Base-by-base conservation (phyloP, 495 filamentous ascomycete species). In the Aspergillus heteromorphus region DNA sequence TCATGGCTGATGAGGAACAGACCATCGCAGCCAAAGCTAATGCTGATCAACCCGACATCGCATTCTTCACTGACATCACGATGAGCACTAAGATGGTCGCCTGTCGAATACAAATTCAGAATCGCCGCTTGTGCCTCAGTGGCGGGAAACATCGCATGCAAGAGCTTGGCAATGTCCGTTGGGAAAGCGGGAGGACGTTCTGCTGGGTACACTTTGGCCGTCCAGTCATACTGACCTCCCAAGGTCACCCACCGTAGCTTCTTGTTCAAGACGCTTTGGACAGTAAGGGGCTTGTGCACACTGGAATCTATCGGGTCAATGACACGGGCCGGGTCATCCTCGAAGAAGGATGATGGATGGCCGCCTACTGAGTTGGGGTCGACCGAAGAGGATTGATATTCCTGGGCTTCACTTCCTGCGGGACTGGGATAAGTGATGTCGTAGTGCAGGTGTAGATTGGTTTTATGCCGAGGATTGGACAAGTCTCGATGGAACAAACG, bases 201-300 rank as follows among this genome's bases (percentile, higher is more conserved):
- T 2, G 67, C 61, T 0, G 91, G 90, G 65, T 97, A 96, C 23
- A 78, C 70, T 62, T 95, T 91, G 31, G 79, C 76, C 2, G 89
- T 92, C 92, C 92, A 96, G 69, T 97, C 87, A 70, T 97, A 96
- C 63, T 97, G 91, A 0, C 89, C 91, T 23, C 92, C 93, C 10
- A 97, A 78, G 6, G 92, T 96, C 13, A 95, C 80, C 93, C 92
- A 97, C 42, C 90, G 88, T 6, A 97, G 80, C 54, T 88, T 92
- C 56, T 85, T 86, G 30, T 84, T 76, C 2, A 96, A 73, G 40
- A 87, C 77, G 53, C 79, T 81, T 30, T 79, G 73, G 45, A 89
- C 73, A 13, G 80, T 74, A 6, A 97, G 69, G 2, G 87, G 77
- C 40, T 83, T 86, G 71, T 96, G 91, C 4, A 85, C 65, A 1